Evolutionary conservation across 2,329 filamentous ascomycete species (phyloP), one percentile per base, ranked within the genome.

Genomic region (Trichoderma gracile): DNA sequence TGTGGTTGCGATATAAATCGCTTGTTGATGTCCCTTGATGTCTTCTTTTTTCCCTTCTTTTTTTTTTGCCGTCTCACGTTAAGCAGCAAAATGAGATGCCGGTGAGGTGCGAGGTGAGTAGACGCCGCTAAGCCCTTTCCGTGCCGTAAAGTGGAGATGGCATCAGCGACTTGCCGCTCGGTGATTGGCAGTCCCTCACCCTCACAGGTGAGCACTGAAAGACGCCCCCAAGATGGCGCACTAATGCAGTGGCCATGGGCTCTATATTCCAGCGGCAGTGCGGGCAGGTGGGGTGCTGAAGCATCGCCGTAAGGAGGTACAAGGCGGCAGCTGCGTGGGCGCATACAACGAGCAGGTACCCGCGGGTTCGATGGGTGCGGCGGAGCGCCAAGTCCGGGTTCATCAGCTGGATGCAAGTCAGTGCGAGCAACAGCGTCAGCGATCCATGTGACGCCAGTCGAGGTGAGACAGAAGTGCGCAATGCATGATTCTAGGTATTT

Each of bases 71-170:
- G 19, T 43, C 25, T 15, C 25, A 40, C 25, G 23, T 43, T 33
- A 14, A 38, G 27, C 25, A 38, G 59, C 25, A 40, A 62, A 62
- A 46, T 30, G 27, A 45, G 49, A 46, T 45, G 40, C 59, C 47
- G 59, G 59, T 62, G 61, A 63, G 61, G 43, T 43, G 47, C 12
- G 40, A 63, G 61, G 61, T 63, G 61, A 63, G 61, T 15, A n/a
- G 6, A n/a, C 7, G 19, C 49, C 19, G 40, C 59, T 53, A 54
- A 30, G n/a, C 59, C 49, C 15, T 23, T 62, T 62, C 30, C 8
- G 56, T 27, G 17, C 12, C 27, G 23, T 21, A 5, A 17, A 50
- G 56, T 59, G 56, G 56, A 30, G 45, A 8, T 8, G 40, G 27
- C 14, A 7, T 21, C 23, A 57, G 55, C 15, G 15, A n/a, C 38